phyloP scores from a whole-genome alignment of 176 grass and related monocot genomes.

The Saccharum officinarum region DNA sequence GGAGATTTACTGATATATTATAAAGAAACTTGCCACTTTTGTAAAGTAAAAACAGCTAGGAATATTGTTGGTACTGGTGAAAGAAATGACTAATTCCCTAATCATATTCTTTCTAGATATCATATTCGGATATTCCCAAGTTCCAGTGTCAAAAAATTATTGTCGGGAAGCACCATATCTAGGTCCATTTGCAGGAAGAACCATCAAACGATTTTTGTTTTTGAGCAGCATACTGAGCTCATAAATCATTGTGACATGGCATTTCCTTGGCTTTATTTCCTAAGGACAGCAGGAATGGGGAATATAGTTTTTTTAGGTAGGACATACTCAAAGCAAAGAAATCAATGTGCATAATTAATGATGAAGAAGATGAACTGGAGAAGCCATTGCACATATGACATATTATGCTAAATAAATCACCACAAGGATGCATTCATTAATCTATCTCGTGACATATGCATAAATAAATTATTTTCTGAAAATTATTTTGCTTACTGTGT shows the following conservation, averaged over 20 bases:
- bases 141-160: neutral
- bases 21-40: neutral
- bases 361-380: slow-evolving; percentile 5
- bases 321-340: neutral
- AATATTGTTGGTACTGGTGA: neutral
- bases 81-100: neutral
- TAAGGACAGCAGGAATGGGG: neutral
- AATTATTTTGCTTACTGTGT: slow-evolving; percentile 57
- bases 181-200: slow-evolving; percentile 22
- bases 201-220: neutral
- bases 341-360: slow-evolving; percentile 12
- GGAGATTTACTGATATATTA: neutral
- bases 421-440: neutral
- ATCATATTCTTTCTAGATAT: neutral
- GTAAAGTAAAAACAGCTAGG: neutral
- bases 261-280: slow-evolving; percentile 11
- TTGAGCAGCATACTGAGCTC: slow-evolving; percentile 5
- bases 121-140: neutral
- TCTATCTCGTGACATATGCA: slow-evolving; percentile 1
- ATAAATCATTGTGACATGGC: slow-evolving; percentile 8
- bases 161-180: neutral
- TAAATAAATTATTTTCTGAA: neutral
- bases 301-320: neutral
- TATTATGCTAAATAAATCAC: slow-evolving; percentile 1
- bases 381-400: neutral